phyloP scores from a whole-genome alignment of 2,329 filamentous ascomycete species.

The Fonsecaea nubica region DNA sequence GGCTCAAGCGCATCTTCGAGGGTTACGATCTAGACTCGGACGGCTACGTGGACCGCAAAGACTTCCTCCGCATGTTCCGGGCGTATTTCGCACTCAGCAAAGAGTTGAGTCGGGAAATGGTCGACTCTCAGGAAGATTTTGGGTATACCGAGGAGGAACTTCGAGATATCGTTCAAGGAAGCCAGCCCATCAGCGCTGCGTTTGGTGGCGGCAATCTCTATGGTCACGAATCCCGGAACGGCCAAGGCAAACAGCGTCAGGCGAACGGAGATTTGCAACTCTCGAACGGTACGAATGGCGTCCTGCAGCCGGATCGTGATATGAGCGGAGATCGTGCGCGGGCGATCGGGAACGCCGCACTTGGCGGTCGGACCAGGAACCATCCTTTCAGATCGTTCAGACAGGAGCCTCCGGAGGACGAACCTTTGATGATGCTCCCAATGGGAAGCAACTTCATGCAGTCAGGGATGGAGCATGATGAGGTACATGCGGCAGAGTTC shows the following conservation, averaged over 20 bases:
- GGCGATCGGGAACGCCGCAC: slow-evolving; percentile 60
- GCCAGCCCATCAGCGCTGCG: slow-evolving; percentile 79
- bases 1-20: slow-evolving; percentile 76
- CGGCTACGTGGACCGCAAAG: slow-evolving; percentile 81
- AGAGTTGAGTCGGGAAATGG: slow-evolving; percentile 83
- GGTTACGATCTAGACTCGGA: slow-evolving; percentile 92
- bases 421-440: slow-evolving; percentile 31
- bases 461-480: slow-evolving; percentile 29
- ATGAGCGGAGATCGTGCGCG: slow-evolving; percentile 68
- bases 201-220: slow-evolving; percentile 72
- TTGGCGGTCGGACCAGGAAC: slow-evolving; percentile 28
- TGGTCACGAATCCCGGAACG: slow-evolving; percentile 65
- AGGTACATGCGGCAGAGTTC: slow-evolving; percentile 29
- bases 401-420: slow-evolving; percentile 30
- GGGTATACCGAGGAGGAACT: slow-evolving; percentile 76
- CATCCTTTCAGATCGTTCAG: slow-evolving; percentile 34
- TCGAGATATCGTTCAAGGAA: slow-evolving; percentile 75
- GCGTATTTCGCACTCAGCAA: slow-evolving; percentile 92
- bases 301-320: slow-evolving; percentile 65
- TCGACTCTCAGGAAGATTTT: slow-evolving; percentile 78
- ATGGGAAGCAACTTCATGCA: slow-evolving; percentile 25
- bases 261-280: slow-evolving; percentile 68
- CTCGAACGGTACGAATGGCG: slow-evolving; percentile 60
- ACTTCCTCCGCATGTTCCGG: slow-evolving; percentile 89
- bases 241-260: slow-evolving; percentile 71